Base-by-base conservation (phyloP, 1,284 basidiomycete species). In the Ceratobasidium sp. region DNA sequence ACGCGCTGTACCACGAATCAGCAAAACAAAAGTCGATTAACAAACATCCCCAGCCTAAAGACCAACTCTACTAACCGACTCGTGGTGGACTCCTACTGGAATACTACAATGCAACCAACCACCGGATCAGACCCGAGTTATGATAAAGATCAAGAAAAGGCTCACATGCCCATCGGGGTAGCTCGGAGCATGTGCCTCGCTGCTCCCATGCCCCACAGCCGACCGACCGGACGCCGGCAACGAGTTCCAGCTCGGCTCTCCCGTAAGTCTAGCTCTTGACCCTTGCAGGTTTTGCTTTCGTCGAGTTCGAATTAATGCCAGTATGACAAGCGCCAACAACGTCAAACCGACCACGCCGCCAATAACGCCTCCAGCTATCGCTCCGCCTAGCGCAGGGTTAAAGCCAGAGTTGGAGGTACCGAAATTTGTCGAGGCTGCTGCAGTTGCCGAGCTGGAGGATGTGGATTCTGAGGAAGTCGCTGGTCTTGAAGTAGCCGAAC, bases 341-440 rank as follows among this genome's bases (percentile, higher is more conserved):
- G n/a, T 22, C 48, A 61, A 37, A 22, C 58, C 46, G 11, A 37
- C 46, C 1, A 65, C 24, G 14, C 63, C 63, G 34, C 63, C 43
- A 7, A 65, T 27, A 0, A 51, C 48, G 7, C 22, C 63, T 53
- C 63, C 63, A 39, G 48, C 63, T 13, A 65, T 65, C 4, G 48
- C 24, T n/a, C 56, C 56, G n/a, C 56, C 56, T 2, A 59, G 14
- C 2, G 34, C 16, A 37, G 56, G 34, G 19, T 34, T 34, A 16
- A 31, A 34, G 19, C 14, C 19, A 14, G 56, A 39, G 34, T 34
- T 27, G 29, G 56, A 22, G 34, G 34, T 39, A n/a, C 29, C 19
- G 31, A 34, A 13, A 19, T 39, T 59, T 2, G 56, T 59, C 31
- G 56, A 59, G 34, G 56, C 56, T 34, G 56, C 56, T 37, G n/a